Evolutionary conservation across 2,329 filamentous ascomycete genomes (phyloP).

Genomic region (Xylaria sp.): DNA sequence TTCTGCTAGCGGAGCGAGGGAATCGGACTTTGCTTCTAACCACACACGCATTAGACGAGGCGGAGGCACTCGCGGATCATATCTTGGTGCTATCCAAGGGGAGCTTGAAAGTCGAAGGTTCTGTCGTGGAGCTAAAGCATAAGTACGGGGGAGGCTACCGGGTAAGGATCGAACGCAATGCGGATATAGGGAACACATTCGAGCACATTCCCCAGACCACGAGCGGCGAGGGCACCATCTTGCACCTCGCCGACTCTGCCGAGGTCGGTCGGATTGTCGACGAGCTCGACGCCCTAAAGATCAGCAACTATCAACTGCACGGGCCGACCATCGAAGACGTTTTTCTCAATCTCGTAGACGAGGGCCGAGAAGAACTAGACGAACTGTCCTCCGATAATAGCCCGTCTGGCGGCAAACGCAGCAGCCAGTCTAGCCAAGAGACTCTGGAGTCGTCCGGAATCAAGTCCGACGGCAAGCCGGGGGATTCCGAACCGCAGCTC

Average conservation of each 20-base stretch:
- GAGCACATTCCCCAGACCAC: constrained; percentile 56
- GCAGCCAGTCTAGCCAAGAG: constrained; percentile 5
- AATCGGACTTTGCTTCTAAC: constrained; percentile 79
- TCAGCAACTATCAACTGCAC: constrained; percentile 82
- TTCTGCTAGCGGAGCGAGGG: constrained; percentile 81
- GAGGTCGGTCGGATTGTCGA: constrained; percentile 71
- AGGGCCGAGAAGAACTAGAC: constrained; percentile 60
- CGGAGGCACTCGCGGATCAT: constrained; percentile 81
- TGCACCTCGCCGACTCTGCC: constrained; percentile 66
- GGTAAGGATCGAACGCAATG: constrained; percentile 67
- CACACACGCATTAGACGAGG: constrained; percentile 89
- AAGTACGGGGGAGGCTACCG: constrained; percentile 78
- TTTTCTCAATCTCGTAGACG: constrained; percentile 80
- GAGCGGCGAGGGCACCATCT: constrained; percentile 70
- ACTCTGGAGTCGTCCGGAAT: constrained; percentile 15
- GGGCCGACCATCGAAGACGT: constrained; percentile 89
- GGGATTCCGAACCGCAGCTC: no score
- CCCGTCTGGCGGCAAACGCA: background rate
- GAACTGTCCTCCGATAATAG: constrained; percentile 9
- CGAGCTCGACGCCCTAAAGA: constrained; percentile 63
- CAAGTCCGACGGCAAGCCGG: background rate
- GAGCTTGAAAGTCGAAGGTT: constrained; percentile 75
- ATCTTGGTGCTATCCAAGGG: constrained; percentile 86
- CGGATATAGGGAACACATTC: constrained; percentile 50
- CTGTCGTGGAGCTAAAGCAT: constrained; percentile 80